These are phyloP conservation scores for Dryas octopetala DNA, from an alignment of 306 rosid genomes.

Conservation along the genomic window DNA sequence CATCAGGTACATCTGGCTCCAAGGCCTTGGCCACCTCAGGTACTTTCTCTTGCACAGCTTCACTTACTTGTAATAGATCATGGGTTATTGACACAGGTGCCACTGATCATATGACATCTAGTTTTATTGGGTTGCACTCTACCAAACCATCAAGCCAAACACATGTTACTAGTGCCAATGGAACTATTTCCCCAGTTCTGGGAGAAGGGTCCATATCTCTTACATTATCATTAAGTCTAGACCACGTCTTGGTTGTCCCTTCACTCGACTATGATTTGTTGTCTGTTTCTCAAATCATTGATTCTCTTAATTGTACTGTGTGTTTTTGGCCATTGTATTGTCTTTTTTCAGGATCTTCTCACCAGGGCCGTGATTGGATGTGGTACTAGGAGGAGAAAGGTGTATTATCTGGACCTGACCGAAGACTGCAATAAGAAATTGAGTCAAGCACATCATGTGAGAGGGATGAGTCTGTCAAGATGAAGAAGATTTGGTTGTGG, in stretches of 20 bases:
- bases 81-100: neutral
- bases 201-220: neutral
- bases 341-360: too few relatives aligned
- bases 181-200: neutral
- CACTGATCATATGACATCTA: constrained; percentile 4
- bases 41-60: constrained; percentile 1
- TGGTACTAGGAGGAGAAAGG: too few relatives aligned
- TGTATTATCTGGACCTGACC: too few relatives aligned
- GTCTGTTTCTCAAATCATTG: constrained; percentile 3
- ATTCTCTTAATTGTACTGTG: neutral
- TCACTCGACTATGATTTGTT: neutral
- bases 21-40: constrained; percentile 16
- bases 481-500: too few relatives aligned
- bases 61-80: too few relatives aligned
- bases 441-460: too few relatives aligned
- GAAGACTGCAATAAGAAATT: too few relatives aligned
- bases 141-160: neutral
- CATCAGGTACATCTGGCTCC: constrained; percentile 2
- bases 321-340: too few relatives aligned
- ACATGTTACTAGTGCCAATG: neutral
- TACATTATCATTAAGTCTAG: constrained; percentile 1
- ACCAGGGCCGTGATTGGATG: too few relatives aligned
- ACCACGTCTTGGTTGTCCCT: too few relatives aligned
- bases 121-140: neutral
- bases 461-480: too few relatives aligned